These are phyloP conservation scores for Aspergillus amoenus DNA, from an alignment of 2,329 filamentous ascomycete species.

Conservation along the genomic window DNA sequence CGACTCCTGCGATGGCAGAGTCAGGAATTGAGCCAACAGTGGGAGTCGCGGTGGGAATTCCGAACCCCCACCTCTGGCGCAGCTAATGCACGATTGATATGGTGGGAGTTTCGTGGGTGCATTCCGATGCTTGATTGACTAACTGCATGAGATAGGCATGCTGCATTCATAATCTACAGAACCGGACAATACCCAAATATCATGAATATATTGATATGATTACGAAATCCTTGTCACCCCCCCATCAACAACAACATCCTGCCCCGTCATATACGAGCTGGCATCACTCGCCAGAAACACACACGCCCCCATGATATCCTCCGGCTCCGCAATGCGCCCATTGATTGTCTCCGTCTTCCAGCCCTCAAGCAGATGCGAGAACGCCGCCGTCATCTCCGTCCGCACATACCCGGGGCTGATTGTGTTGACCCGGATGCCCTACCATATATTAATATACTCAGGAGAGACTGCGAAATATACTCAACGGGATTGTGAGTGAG, in stretches of 20 bases:
- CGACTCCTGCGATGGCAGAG: not conserved
- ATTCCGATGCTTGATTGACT: too few relatives aligned
- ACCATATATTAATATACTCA: not conserved
- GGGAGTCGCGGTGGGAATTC: constrained; percentile 17
- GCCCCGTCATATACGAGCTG: constrained; percentile 47
- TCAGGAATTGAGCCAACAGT: not conserved
- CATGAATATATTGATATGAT: too few relatives aligned
- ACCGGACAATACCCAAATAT: too few relatives aligned
- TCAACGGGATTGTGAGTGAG: not conserved
- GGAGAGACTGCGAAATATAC: too few relatives aligned
- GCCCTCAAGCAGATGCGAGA: constrained; percentile 48
- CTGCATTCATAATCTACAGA: too few relatives aligned
- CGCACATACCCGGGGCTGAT: constrained; percentile 43
- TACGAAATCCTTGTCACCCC: constrained; percentile 28
- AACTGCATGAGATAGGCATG: too few relatives aligned
- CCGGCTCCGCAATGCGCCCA: constrained; percentile 47
- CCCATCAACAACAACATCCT: constrained; percentile 49
- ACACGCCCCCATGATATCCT: constrained; percentile 52
- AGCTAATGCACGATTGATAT: not conserved
- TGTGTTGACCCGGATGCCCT: constrained; percentile 45
- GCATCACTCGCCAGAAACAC: constrained; percentile 52
- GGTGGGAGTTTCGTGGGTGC: too few relatives aligned
- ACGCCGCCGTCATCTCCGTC: constrained; percentile 39
- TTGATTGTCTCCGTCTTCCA: constrained; percentile 55
- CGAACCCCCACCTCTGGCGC: not conserved